phyloP scores from a whole-genome alignment of 768 basidiomycete genomes.

The Gyrodon lividus region DNA sequence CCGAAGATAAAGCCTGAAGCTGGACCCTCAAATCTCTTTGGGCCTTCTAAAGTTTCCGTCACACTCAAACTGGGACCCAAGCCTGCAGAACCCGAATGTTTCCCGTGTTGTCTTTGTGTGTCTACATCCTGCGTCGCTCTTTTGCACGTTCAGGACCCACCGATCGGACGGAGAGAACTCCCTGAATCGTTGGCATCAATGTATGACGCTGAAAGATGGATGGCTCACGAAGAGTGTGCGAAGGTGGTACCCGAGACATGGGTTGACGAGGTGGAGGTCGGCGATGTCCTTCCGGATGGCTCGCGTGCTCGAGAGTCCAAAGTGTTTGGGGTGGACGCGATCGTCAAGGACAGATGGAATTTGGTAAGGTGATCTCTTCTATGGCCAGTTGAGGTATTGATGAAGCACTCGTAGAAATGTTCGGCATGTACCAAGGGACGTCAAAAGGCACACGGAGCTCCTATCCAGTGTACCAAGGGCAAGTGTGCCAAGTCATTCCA shows the following conservation, averaged over 20 bases:
- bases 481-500: constrained; percentile 95
- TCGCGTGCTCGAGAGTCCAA: constrained; percentile 41
- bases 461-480: constrained; percentile 91
- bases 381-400: not conserved
- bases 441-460: constrained; percentile 70
- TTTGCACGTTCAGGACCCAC: constrained; percentile 67
- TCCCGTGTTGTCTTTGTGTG: constrained; percentile 71
- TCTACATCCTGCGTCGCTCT: constrained; percentile 53
- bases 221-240: constrained; percentile 81
- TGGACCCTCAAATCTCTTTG: constrained; percentile 12
- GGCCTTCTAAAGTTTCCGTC: constrained; percentile 44
- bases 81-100: constrained; percentile 52
- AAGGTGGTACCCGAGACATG: constrained; percentile 88
- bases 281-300: constrained; percentile 31
- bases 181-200: constrained; percentile 35
- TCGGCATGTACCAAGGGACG: constrained; percentile 72
- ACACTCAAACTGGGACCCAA: constrained; percentile 68
- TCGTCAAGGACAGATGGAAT: constrained; percentile 92
- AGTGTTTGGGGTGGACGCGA: constrained; percentile 83
- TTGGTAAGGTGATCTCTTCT: constrained; percentile 52
- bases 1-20: constrained; percentile 12
- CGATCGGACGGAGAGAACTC: constrained; percentile 51
- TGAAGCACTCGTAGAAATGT: constrained; percentile 70
- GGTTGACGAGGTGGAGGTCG: constrained; percentile 67
- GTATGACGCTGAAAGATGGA: constrained; percentile 45